Percentiles rank a stretch among this genome's conserved stretches.
These are phyloP conservation scores for Leccinum broughii DNA, from an alignment of 768 basidiomycete species.

Conservation along the genomic window DNA sequence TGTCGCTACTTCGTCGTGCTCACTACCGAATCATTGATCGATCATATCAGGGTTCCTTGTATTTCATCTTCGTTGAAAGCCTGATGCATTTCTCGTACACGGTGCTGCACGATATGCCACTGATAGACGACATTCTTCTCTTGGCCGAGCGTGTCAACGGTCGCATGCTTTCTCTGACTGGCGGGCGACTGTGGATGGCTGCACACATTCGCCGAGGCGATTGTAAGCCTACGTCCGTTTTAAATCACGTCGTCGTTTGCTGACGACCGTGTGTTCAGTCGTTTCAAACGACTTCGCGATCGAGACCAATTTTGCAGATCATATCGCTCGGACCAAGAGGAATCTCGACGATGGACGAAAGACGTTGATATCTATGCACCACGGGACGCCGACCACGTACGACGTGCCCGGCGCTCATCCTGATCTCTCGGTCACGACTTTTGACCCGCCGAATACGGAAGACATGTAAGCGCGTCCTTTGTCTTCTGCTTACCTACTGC, in stretches of 20 bases:
- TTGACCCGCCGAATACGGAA: too few relatives aligned
- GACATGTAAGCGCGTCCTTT: too few relatives aligned
- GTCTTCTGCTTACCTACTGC: too few relatives aligned
- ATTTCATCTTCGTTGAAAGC: too few relatives aligned
- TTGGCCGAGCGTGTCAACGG: slow-evolving; percentile 34
- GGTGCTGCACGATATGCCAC: slow-evolving; percentile 34
- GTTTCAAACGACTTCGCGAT: not conserved
- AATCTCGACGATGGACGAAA: not conserved
- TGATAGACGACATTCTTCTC: slow-evolving; percentile 25
- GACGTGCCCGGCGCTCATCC: not conserved
- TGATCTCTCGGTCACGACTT: too few relatives aligned
- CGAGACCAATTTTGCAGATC: not conserved
- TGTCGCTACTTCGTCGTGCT: too few relatives aligned
- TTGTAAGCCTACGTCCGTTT: not conserved
- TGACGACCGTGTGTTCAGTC: not conserved
- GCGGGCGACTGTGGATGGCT: slow-evolving; percentile 41
- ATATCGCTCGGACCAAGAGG: not conserved
- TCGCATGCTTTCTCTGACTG: slow-evolving; percentile 32
- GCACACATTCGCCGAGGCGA: not conserved
- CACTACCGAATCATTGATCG: too few relatives aligned
- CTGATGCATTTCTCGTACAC: slow-evolving; percentile 11
- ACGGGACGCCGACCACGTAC: not conserved
- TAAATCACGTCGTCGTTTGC: not conserved
- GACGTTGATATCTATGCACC: not conserved
- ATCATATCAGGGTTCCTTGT: too few relatives aligned